phyloP scores from a whole-genome alignment of 2,329 filamentous ascomycete genomes.

The Fusarium musae region DNA sequence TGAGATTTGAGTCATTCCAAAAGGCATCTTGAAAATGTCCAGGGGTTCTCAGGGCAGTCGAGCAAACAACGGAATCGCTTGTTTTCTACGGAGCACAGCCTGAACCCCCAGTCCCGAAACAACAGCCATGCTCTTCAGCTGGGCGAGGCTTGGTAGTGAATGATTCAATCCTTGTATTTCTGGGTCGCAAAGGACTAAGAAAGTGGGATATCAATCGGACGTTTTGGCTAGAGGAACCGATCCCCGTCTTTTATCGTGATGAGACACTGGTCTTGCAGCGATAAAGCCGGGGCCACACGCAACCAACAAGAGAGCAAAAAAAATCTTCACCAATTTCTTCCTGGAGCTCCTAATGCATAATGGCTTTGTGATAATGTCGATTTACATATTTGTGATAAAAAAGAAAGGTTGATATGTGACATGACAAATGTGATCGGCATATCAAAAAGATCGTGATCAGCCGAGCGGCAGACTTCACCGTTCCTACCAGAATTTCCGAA shows the following conservation, averaged over 20 bases:
- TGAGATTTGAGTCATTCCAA: neutral
- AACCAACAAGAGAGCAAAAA: neutral
- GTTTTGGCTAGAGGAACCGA: conserved; percentile 21
- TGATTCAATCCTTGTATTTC: conserved; percentile 16
- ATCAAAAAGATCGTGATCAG: conserved; percentile 25
- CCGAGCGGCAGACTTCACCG: conserved; percentile 13
- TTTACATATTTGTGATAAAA: neutral
- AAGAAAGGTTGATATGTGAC: neutral
- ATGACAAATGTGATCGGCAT: conserved; percentile 10
- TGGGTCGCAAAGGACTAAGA: neutral
- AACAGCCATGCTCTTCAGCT: conserved; percentile 21
- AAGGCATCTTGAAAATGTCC: neutral
- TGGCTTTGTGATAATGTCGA: neutral
- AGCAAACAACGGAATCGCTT: conserved; percentile 22
- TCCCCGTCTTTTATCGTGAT: conserved; percentile 25
- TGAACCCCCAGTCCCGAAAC: conserved; percentile 31
- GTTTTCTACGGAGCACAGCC: conserved; percentile 8
- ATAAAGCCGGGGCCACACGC: conserved; percentile 28
- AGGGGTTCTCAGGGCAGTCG: neutral
- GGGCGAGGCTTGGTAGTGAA: conserved; percentile 10
- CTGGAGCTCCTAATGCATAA: neutral
- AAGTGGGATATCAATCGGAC: conserved; percentile 10
- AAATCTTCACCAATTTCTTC: conserved; percentile 10
- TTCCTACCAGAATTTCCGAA: conserved; percentile 30
- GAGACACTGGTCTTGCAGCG: conserved; percentile 43